Conservation (phyloP, 345 rosid genomes). For the Citrus reticulata region DNA sequence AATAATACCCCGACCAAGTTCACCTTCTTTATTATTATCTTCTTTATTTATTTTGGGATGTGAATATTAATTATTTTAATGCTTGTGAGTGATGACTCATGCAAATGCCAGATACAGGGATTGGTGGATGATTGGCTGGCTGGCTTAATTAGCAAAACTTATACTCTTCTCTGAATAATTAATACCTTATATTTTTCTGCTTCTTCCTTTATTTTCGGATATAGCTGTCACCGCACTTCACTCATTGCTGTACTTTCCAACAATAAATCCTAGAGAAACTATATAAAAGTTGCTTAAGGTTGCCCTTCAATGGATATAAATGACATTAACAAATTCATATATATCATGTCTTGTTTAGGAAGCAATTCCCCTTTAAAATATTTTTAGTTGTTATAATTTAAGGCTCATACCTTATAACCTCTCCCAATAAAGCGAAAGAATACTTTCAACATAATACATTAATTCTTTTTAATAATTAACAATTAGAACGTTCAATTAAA, state of each 20-base stretch:
- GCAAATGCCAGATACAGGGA: not conserved
- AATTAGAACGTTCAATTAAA: not conserved
- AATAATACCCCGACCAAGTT: not conserved
- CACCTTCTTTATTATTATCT: not conserved
- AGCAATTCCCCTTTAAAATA: not conserved
- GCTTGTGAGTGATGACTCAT: not conserved
- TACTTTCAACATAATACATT: not conserved
- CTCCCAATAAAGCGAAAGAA: not conserved
- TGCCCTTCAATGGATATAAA: not conserved
- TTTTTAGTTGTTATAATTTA: not conserved
- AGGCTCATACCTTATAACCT: not conserved
- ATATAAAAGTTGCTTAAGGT: too few species aligned
- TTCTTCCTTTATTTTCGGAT: not conserved
- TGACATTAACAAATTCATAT: not conserved
- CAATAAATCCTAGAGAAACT: too few species aligned
- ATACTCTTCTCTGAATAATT: too few species aligned
- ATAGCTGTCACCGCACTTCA: not conserved
- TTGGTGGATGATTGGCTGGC: not conserved
- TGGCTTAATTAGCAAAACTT: not conserved
- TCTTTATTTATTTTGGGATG: not conserved
- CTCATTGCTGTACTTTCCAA: not conserved
- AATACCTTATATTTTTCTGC: not conserved
- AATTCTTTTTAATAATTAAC: not conserved
- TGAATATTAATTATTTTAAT: not conserved
- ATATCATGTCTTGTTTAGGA: not conserved